Evolutionary conservation across 2,329 filamentous ascomycete species (phyloP).

Genomic region (Verticillium tricorpus): DNA sequence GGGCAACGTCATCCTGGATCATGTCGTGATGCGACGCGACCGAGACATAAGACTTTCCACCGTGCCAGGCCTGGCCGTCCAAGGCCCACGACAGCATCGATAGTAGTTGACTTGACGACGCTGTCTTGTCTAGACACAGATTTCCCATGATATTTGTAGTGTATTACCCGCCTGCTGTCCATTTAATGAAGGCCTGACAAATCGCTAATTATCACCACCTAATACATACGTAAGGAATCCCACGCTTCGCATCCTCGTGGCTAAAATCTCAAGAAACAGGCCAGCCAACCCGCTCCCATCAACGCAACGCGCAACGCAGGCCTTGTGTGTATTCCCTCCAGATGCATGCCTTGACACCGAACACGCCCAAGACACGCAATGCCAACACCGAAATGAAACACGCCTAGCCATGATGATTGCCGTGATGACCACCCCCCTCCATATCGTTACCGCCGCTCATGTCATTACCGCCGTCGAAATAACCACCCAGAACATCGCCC

Average conservation of each 20-base stretch:
- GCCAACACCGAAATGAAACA: not conserved
- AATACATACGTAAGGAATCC: not conserved
- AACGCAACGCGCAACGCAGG: not conserved
- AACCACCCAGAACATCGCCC: constrained; percentile 57
- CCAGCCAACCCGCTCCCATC: not conserved
- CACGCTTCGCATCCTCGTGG: not conserved
- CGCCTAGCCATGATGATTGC: not conserved
- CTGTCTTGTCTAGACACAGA: no score
- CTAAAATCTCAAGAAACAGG: not conserved
- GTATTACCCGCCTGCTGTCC: not conserved
- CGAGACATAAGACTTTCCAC: not conserved
- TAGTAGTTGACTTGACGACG: not conserved
- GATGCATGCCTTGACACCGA: not conserved
- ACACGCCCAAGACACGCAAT: not conserved
- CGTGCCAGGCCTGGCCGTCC: not conserved
- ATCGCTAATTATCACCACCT: not conserved
- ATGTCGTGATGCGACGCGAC: not conserved
- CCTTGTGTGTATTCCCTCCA: not conserved
- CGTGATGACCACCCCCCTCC: not conserved
- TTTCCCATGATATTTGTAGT: not conserved
- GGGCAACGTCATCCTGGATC: not conserved
- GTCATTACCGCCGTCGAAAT: constrained; percentile 26
- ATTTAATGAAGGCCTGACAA: not conserved
- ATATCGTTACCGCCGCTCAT: not conserved
- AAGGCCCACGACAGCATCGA: no score